These are phyloP conservation scores for Daldinia bambusicola DNA, from an alignment of 495 filamentous ascomycete species.

Conservation along the genomic window DNA sequence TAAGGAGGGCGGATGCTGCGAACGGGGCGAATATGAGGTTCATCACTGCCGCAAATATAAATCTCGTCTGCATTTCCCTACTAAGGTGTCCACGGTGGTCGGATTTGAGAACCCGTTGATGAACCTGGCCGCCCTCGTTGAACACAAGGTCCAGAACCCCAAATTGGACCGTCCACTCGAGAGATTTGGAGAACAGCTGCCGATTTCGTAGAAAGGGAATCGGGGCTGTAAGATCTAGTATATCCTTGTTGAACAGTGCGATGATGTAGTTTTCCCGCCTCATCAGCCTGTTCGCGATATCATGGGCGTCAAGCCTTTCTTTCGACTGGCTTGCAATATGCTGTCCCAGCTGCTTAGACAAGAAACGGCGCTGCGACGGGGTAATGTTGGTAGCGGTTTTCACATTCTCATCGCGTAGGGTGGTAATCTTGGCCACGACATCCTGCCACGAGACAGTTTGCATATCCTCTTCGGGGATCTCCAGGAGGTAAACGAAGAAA, in stretches of 20 bases:
- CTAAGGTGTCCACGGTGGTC: slow-evolving; percentile 82
- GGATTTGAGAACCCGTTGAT: slow-evolving; percentile 83
- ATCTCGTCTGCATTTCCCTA: slow-evolving; percentile 75
- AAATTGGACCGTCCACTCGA: slow-evolving; percentile 89
- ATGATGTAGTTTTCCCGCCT: slow-evolving; percentile 96
- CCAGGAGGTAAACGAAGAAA: slow-evolving; percentile 87
- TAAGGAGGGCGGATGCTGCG: slow-evolving; percentile 79
- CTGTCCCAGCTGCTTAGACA: slow-evolving; percentile 55
- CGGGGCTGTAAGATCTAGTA: slow-evolving; percentile 85
- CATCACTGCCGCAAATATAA: slow-evolving; percentile 83
- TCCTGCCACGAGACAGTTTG: slow-evolving; percentile 98
- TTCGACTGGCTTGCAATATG: slow-evolving; percentile 81
- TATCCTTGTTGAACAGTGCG: slow-evolving; percentile 94
- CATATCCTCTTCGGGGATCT: slow-evolving; percentile 89
- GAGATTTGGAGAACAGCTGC: slow-evolving; percentile 79
- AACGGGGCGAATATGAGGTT: slow-evolving; percentile 88
- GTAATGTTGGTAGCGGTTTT: slow-evolving; percentile 74
- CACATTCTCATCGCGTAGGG: slow-evolving; percentile 85
- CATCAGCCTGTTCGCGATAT: slow-evolving; percentile 97
- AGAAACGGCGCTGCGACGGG: slow-evolving; percentile 66
- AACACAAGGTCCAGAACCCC: slow-evolving; percentile 95
- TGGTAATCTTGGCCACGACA: slow-evolving; percentile 88
- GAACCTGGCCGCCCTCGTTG: slow-evolving; percentile 83
- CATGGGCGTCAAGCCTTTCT: slow-evolving; percentile 93
- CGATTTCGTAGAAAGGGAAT: slow-evolving; percentile 83